Evolutionary conservation across 129 eudicot genomes (phyloP).

Genomic region (Flaveria trinervia): DNA sequence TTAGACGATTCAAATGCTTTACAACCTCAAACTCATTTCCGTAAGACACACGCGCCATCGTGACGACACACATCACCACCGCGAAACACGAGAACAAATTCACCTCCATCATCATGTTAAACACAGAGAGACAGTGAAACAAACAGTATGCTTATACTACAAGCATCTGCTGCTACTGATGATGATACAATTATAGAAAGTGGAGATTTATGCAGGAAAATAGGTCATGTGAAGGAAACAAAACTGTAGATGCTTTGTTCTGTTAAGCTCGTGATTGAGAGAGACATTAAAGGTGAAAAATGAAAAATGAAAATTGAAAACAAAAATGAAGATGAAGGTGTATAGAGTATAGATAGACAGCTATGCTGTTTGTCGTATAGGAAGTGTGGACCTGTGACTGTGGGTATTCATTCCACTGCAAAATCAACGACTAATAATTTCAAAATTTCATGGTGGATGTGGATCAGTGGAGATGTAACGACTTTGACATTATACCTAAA

Average conservation of each 20-base stretch:
- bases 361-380: constrained; percentile 33
- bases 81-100: constrained; percentile 5
- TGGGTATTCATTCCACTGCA: constrained; percentile 8
- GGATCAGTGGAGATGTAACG: neutral
- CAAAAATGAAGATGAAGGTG: neutral
- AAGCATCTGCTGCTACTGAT: neutral
- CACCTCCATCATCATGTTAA: neutral
- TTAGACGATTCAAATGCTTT: constrained; percentile 64
- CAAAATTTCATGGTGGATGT: constrained; percentile 30
- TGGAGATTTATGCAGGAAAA: constrained; percentile 6
- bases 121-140: constrained; percentile 19
- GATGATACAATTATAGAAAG: constrained; percentile 5
- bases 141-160: constrained; percentile 15
- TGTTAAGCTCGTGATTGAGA: constrained; percentile 48
- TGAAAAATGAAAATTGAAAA: constrained; percentile 5
- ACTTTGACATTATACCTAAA: constrained; percentile 35
- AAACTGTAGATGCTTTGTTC: constrained; percentile 34
- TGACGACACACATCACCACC: constrained; percentile 25
- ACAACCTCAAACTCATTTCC: constrained; percentile 32
- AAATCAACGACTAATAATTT: constrained; percentile 19
- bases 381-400: constrained; percentile 39
- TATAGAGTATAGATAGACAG: constrained; percentile 20
- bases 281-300: constrained; percentile 30
- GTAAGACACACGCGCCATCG: constrained; percentile 9
- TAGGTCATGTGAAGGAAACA: constrained; percentile 35